Percentiles rank a stretch among this genome's conserved stretches.
Evolutionary conservation across 2,329 filamentous ascomycete species (phyloP).

Genomic region (Ascosphaera apis): DNA sequence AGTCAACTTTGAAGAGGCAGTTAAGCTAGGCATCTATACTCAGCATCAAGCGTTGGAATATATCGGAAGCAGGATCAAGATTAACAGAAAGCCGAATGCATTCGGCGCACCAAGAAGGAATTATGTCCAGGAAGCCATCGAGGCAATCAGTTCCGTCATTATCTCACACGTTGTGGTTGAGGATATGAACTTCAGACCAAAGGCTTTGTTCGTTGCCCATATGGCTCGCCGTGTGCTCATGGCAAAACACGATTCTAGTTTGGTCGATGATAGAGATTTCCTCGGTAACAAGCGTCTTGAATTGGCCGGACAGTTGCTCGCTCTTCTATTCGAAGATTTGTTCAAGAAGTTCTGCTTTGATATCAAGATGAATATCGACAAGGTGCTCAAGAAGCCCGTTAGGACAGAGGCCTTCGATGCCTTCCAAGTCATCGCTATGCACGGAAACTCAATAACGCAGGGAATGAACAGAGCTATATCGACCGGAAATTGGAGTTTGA

Average conservation of each 20-base stretch:
- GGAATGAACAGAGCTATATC: conserved; percentile 93
- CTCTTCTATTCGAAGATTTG: conserved; percentile 84
- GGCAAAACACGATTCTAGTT: conserved; percentile 67
- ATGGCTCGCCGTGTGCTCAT: conserved; percentile 95
- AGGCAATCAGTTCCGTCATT: conserved; percentile 77
- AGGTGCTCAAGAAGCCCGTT: conserved; percentile 82
- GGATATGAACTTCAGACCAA: conserved; percentile 86
- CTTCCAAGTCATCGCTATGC: conserved; percentile 57
- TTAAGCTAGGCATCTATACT: conserved; percentile 63
- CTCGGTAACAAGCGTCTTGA: conserved; percentile 95
- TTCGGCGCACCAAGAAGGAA: conserved; percentile 43
- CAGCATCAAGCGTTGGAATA: conserved; percentile 93
- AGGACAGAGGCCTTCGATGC: conserved; percentile 75
- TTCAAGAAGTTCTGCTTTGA: conserved; percentile 89
- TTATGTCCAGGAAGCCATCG: conserved; percentile 73
- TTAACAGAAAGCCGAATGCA: conserved; percentile 43
- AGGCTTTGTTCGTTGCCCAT: conserved; percentile 85
- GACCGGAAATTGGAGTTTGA: conserved; percentile 93
- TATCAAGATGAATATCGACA: conserved; percentile 84
- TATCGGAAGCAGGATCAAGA: conserved; percentile 68
- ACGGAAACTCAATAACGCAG: conserved; percentile 67
- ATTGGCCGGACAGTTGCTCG: conserved; percentile 78
- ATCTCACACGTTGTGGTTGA: conserved; percentile 86
- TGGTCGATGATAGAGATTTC: conserved; percentile 93
- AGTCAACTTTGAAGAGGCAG: conserved; percentile 83